Base-by-base conservation (phyloP, 805 yeast species). In the Lipomyces yamanashiensis region DNA sequence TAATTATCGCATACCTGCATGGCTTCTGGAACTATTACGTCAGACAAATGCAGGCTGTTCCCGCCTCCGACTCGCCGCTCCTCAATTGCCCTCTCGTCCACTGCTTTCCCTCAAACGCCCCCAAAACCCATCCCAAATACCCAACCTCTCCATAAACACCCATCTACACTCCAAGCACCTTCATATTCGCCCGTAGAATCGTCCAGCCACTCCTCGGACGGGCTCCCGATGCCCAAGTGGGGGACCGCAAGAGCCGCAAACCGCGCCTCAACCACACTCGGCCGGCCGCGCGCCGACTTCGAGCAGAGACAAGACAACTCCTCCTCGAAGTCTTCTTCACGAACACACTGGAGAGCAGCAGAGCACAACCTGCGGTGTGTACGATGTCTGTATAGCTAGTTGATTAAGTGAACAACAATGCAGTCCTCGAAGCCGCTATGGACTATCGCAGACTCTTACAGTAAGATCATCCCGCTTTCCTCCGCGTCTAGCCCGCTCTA, bases 381-480 rank as follows among this genome's bases (percentile, higher is more conserved):
- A 43, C 19, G 37, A 21, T 48, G 10, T 23, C 17, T 48, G 13
- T 10, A 50, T n/a, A 33, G 28, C 8, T 13, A 23, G 7, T 15
- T 17, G 12, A 8, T 23, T 52, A 10, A n/a, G 7, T 23, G 15
- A 40, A 19, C 17, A 10, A 28, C 19, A 23, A 58, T 58, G 61
- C 51, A 37, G 33, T 17, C 54, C 19, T 41, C 61, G 49, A 41
- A 44, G 21, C 37, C 28, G 44, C 45, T 50, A 15, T 58, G 61
- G 61, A 58, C 61, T 36, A 17, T 58, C 33, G 57, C 61, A 13
- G 61, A 58, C 34, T 58, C 61, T 33, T 58, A 58, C 51, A 51
- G 61, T 58, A 50, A 9, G 61, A 7, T 7, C 19, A 19, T 34
- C 7, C 39, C 51, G 19, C 17, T 39, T 39, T 17, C 37, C 17